Percentiles rank a stretch among this genome's conserved stretches.
phyloP scores from a whole-genome alignment of 2,329 filamentous ascomycete species.

The Aurifilum marmelostoma region DNA sequence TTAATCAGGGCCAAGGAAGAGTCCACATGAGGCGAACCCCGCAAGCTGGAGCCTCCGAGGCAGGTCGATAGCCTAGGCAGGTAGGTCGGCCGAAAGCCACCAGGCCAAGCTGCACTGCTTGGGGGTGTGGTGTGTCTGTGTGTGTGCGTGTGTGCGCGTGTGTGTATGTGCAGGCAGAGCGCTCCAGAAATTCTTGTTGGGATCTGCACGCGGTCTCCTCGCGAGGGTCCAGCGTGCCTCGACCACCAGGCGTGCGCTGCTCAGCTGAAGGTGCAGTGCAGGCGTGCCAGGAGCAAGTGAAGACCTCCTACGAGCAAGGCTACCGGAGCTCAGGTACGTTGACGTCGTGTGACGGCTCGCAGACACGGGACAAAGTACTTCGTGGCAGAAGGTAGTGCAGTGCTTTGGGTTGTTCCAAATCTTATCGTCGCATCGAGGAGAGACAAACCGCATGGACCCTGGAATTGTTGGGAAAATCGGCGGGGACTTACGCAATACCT shows the following conservation, averaged over 20 bases:
- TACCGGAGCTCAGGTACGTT: conserved; percentile 8
- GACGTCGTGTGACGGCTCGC: conserved; percentile 16
- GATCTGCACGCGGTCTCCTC: conserved; percentile 21
- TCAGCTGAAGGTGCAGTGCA: not conserved
- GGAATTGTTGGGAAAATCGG: conserved; percentile 6
- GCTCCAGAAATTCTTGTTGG: conserved; percentile 27
- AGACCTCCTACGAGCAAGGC: not conserved
- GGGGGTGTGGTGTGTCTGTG: not conserved
- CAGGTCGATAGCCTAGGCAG: conserved; percentile 16
- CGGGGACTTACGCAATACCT: conserved; percentile 1
- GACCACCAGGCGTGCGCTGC: conserved; percentile 11
- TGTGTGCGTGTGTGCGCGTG: not conserved
- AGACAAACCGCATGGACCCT: not conserved
- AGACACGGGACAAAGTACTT: not conserved
- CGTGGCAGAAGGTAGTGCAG: not conserved
- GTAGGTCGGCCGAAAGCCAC: conserved; percentile 12
- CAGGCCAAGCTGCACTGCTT: conserved; percentile 21
- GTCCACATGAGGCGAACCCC: conserved; percentile 13
- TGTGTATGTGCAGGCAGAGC: conserved; percentile 14
- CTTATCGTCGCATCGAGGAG: not conserved
- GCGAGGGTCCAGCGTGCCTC: conserved; percentile 14
- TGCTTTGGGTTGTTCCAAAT: conserved; percentile 4
- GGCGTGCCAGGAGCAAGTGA: conserved; percentile 1
- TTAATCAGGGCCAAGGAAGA: not conserved
- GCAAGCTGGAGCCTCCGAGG: conserved; percentile 22